phyloP scores from a whole-genome alignment of 768 basidiomycete species.

The Suillus alpinus region DNA sequence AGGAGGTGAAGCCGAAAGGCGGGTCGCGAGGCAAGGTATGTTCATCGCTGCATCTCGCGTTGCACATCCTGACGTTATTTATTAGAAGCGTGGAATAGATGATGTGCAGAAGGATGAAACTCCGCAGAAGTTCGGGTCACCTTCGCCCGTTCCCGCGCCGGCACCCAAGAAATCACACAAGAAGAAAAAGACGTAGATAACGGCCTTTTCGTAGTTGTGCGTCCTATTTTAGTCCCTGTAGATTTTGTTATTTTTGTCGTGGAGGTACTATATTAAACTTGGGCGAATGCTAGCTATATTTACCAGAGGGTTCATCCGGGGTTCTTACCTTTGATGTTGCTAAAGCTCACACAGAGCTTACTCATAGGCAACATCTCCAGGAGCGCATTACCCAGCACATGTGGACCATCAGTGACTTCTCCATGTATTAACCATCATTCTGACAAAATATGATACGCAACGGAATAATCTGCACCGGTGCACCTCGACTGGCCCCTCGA shows the following conservation, averaged over 20 bases:
- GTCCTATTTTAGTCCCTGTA: neutral
- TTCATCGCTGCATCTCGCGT: neutral
- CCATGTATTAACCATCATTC: too few relatives aligned
- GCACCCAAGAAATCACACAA: slow-evolving; percentile 59
- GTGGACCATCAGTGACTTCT: too few relatives aligned
- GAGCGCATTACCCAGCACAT: too few relatives aligned
- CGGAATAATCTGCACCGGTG: too few relatives aligned
- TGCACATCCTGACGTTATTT: neutral
- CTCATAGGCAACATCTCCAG: too few relatives aligned
- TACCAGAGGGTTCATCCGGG: too few relatives aligned
- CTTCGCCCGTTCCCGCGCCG: slow-evolving; percentile 53
- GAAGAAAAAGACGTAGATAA: slow-evolving; percentile 60
- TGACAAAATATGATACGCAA: too few relatives aligned
- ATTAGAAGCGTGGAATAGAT: slow-evolving; percentile 70
- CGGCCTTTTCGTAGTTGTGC: neutral
- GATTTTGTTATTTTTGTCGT: neutral
- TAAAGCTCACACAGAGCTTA: too few relatives aligned
- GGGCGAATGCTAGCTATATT: neutral
- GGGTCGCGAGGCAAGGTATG: slow-evolving; percentile 62
- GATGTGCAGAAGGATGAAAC: slow-evolving; percentile 53
- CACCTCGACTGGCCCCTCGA: too few relatives aligned
- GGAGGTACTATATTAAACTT: neutral
- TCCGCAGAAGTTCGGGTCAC: slow-evolving; percentile 52
- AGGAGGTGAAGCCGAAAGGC: slow-evolving; percentile 63
- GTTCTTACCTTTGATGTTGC: too few relatives aligned